Percentiles rank a stretch among this genome's conserved stretches.
phyloP scores from a whole-genome alignment of 2,329 filamentous ascomycete genomes.

The Verticillium dahliae region DNA sequence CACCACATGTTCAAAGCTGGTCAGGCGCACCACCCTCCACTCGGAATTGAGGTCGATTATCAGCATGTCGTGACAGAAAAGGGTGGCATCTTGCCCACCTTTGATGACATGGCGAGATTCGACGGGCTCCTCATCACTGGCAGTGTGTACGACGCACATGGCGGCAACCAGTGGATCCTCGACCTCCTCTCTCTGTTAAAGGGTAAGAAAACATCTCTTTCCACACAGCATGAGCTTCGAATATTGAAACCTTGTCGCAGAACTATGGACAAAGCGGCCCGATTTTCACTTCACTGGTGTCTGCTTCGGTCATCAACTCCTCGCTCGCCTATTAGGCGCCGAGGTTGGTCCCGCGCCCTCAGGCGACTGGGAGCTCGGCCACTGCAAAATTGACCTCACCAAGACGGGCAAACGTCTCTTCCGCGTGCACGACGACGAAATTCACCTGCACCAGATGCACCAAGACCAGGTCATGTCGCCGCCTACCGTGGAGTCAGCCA shows the following conservation, averaged over 20 bases:
- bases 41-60: constrained; percentile 48
- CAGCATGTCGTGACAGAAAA: constrained; percentile 46
- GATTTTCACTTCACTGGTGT: constrained; percentile 61
- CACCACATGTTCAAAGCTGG: constrained; percentile 44
- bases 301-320: constrained; percentile 78
- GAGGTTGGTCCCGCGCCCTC: constrained; percentile 57
- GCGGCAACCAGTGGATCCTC: constrained; percentile 65
- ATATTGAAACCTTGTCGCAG: constrained; percentile 15
- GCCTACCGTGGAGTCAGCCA: constrained; percentile 43
- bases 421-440: constrained; percentile 36
- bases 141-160: constrained; percentile 63
- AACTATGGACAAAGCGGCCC: constrained; percentile 42
- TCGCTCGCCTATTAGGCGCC: constrained; percentile 64
- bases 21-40: constrained; percentile 41
- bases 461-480: constrained; percentile 62
- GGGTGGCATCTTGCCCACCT: constrained; percentile 37
- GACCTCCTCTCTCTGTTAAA: constrained; percentile 55
- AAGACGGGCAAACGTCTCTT: constrained; percentile 63
- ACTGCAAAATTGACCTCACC: constrained; percentile 58
- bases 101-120: constrained; percentile 50
- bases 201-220: constrained; percentile 19
- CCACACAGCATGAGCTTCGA: neutral
- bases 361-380: constrained; percentile 67
- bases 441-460: constrained; percentile 75
- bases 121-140: constrained; percentile 73